A percentile compares a stretch with the other conserved stretches of the same genome.
Evolutionary conservation across 345 rosid species (phyloP).

Genomic region (Eucalyptus tenuipes): DNA sequence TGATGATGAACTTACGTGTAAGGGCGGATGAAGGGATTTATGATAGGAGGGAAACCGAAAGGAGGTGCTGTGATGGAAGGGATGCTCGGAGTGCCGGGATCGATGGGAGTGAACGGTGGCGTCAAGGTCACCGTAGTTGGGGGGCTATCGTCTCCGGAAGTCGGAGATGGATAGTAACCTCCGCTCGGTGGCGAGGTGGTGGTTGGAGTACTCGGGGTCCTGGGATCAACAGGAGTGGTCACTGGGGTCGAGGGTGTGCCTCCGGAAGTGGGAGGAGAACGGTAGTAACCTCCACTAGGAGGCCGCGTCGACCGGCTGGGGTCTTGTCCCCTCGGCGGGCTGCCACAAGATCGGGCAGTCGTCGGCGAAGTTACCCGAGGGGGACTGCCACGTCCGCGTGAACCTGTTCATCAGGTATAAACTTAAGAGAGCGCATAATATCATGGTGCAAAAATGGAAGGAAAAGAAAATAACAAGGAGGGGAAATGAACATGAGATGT

Average conservation of each 20-base stretch:
- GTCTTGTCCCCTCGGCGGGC: conserved; percentile 11
- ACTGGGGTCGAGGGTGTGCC: conserved; percentile 26
- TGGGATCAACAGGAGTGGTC: conserved; percentile 24
- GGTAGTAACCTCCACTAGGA: conserved; percentile 33
- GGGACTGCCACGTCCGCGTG: background rate
- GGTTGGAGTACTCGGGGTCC: conserved; percentile 30
- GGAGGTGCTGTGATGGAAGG: conserved; percentile 29
- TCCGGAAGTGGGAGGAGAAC: conserved; percentile 33
- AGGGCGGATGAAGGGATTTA: conserved; percentile 39
- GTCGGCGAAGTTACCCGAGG: conserved; percentile 4
- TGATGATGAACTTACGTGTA: conserved; percentile 50
- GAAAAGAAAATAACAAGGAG: background rate
- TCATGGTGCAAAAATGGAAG: background rate
- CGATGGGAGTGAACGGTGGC: conserved; percentile 22
- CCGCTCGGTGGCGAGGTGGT: conserved; percentile 21
- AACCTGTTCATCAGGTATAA: background rate
- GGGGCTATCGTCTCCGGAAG: conserved; percentile 3
- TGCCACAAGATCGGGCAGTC: conserved; percentile 22
- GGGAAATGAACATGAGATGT: background rate
- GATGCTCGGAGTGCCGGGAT: background rate
- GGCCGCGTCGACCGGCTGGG: conserved; percentile 22
- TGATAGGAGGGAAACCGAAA: conserved; percentile 15
- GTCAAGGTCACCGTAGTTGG: conserved; percentile 26
- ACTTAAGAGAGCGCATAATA: background rate
- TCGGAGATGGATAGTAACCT: conserved; percentile 38